Evolutionary conservation across 768 basidiomycete genomes (phyloP), one percentile per base, ranked within the genome.

Genomic region (Grammothele lineata): DNA sequence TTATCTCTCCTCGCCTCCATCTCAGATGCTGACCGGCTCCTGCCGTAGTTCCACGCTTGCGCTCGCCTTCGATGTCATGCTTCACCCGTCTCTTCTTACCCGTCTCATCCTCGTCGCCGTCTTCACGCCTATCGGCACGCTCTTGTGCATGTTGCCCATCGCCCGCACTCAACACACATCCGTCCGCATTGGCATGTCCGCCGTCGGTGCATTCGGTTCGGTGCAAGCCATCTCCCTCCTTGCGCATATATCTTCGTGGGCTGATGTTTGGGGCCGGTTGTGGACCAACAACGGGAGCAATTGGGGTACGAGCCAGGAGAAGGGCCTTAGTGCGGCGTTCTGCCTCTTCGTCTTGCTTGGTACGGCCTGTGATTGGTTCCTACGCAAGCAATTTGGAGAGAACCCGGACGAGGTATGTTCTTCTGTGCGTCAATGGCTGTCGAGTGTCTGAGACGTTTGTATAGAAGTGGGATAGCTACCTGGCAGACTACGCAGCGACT

Each of bases 391-490:
- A 65, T 68, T 82, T 23, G 85, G 83, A 18, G 82, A 83, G 55
- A 80, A 79, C 63, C 84, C 84, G 12, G 83, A 85, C 55, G 74
- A 85, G 75, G 81, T 80, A 48, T 22, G 69, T 25, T 34, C 17
- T 6, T 43, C 5, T 7, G 12, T n/a, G 18, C 36, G 12, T 22
- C n/a, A 1, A 26, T 45, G 17, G 27, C 1, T 45, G 15, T 9
- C 21, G 3, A 5, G n/a, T 14, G 23, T 24, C 44, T 23, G 7
- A 30, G 7, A 30, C 27, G 27, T 14, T 14, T 7, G 14, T 15
- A 7, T 44, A 84, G 82, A 81, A 81, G 69, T 87, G 83, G 83
- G 81, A 86, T 53, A 68, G 64, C 18, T 85, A 82, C 50, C 75
- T 87, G 18, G 73, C 80, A 3, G 71, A 76, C 22, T 85, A 83